These are phyloP conservation scores for Bertia moriformis DNA, from an alignment of 2,329 filamentous ascomycete genomes.

Conservation along the genomic window DNA sequence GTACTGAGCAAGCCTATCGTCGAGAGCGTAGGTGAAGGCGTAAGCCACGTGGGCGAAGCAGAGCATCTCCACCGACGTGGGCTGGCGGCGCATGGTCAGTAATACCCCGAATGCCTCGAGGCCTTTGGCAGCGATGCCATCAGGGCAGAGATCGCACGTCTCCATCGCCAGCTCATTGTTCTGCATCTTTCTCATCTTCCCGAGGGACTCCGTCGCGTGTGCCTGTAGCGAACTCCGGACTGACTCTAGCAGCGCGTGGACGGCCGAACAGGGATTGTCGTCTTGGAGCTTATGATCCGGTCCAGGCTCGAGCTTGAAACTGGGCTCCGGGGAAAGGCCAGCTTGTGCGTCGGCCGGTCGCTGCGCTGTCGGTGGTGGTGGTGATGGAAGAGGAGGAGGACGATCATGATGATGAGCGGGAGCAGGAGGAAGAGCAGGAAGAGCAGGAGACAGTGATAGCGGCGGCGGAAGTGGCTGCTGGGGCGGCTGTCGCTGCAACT, in stretches of 20 bases:
- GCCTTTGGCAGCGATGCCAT: conserved; percentile 22
- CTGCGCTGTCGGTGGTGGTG: no score
- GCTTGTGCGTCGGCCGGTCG: no score
- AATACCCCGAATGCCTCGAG: conserved; percentile 23
- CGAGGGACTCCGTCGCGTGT: conserved; percentile 27
- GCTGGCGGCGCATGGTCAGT: conserved; percentile 18
- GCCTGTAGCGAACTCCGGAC: conserved; percentile 28
- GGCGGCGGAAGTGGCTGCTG: no score
- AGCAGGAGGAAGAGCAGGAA: no score
- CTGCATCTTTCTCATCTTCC: conserved; percentile 22
- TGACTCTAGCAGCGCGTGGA: conserved; percentile 19
- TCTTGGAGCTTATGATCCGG: no score
- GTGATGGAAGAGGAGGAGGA: no score
- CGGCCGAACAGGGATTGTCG: no score
- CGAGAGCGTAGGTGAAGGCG: conserved; percentile 29
- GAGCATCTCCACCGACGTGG: conserved; percentile 24
- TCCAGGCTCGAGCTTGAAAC: no score
- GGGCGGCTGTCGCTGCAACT: no score
- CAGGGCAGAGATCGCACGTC: conserved; percentile 21
- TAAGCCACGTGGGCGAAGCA: conserved; percentile 37
- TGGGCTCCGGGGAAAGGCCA: no score
- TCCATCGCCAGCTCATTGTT: conserved; percentile 25
- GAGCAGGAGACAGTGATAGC: no score
- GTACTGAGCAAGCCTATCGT: conserved; percentile 21
- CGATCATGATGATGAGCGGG: no score